Base-by-base conservation (phyloP, 495 filamentous ascomycete species). In the Geoglossum glabrum region DNA sequence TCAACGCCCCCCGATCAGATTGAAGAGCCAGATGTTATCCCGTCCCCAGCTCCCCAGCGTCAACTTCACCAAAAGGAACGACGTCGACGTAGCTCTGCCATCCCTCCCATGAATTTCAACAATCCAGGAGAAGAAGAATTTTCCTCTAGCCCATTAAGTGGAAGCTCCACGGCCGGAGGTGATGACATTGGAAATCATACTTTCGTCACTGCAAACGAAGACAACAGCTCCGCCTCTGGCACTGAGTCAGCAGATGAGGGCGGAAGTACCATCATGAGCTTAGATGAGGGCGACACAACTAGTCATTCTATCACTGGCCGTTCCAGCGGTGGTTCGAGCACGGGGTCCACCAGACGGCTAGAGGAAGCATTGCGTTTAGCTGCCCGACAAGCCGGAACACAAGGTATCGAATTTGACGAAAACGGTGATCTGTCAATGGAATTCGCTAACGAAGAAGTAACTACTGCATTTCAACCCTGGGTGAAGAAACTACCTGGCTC, bases 401-500 rank as follows among this genome's bases (percentile, higher is more conserved):
- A 74, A 55, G 74, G 72, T 19, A 71, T 83, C 43, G 79, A 81
- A 17, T 71, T 78, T 54, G 78, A 82, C 54, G 77, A 79, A 43
- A 72, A 76, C 57, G 74, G 71, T 25, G 79, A 86, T 11, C 73
- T 85, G 58, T 78, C 77, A 1, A 76, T 85, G 68, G 85, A 86
- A 54, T 81, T 88, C 46, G 85, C 84, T 7, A 82, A 86, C 57
- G 85, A 92, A 60, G 81, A 89, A 57, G 82, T 94, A 57, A 87
- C 86, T 8, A 77, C 79, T 36, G 80, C 83, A 19, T 85, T 85
- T 60, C 75, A 83, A 60, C 81, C 83, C 0, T 86, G 80, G 81
- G 71, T 54, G 38, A 60, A 58, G 19, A 56, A 40, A 17, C 23
- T 45, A 3, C 6, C 40, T 15, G 30, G 23, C 11, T 27, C 33